Evolutionary conservation across 768 basidiomycete species (phyloP).

Genomic region (Boletus rubescentipes): DNA sequence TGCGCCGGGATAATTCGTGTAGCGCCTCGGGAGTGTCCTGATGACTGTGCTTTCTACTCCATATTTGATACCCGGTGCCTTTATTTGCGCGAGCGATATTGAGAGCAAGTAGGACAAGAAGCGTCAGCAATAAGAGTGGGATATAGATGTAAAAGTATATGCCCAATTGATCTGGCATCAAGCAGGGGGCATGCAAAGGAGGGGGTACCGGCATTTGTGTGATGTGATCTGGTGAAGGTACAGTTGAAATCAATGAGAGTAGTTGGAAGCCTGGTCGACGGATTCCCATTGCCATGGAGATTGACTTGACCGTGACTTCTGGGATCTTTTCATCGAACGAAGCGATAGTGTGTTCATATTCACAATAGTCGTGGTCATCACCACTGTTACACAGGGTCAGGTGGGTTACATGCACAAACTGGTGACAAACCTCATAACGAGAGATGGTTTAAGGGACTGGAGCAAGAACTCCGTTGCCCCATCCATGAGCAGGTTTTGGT

Average conservation of each 20-base stretch:
- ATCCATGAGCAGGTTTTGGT: slow-evolving; percentile 79
- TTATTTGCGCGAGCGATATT: slow-evolving; percentile 22
- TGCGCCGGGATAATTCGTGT: slow-evolving; percentile 11
- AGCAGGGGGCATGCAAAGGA: slow-evolving; percentile 62
- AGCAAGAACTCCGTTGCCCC: slow-evolving; percentile 68
- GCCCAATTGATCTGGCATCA: slow-evolving; percentile 80
- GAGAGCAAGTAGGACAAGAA: slow-evolving; percentile 43
- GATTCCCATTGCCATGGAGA: slow-evolving; percentile 90
- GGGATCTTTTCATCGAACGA: slow-evolving; percentile 36
- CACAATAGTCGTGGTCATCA: slow-evolving; percentile 96
- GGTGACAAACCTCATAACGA: slow-evolving; percentile 68
- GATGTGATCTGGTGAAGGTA: slow-evolving; percentile 25
- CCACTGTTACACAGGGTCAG: slow-evolving; percentile 48
- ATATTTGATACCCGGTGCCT: slow-evolving; percentile 2
- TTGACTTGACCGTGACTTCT: slow-evolving; percentile 86
- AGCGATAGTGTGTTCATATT: slow-evolving; percentile 52
- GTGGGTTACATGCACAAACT: background rate
- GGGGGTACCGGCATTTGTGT: slow-evolving; percentile 31
- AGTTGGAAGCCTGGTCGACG: slow-evolving; percentile 86
- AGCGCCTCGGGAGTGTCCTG: slow-evolving; percentile 5
- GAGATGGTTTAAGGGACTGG: slow-evolving; percentile 56
- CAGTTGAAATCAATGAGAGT: slow-evolving; percentile 62
- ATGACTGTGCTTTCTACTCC: slow-evolving; percentile 9
- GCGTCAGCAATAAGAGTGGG: slow-evolving; percentile 61
- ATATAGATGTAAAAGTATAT: slow-evolving; percentile 76